phyloP scores from a whole-genome alignment of 768 basidiomycete species.

The Boletus rufocinnamomeus region DNA sequence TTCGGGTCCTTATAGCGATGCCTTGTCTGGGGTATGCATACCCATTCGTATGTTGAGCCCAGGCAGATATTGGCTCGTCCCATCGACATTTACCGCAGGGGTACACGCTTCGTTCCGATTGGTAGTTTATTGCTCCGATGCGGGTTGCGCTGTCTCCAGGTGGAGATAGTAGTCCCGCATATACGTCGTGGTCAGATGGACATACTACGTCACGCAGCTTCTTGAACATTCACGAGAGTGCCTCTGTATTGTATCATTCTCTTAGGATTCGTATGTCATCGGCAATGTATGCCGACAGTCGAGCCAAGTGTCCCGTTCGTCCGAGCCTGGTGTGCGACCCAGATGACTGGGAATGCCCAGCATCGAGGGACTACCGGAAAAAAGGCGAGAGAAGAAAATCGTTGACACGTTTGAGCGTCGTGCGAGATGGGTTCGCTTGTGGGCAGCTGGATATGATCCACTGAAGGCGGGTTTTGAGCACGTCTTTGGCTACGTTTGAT shows the following conservation, averaged over 20 bases:
- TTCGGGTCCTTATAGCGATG: slow-evolving; percentile 81
- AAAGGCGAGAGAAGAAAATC: slow-evolving; percentile 62
- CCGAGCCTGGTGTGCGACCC: background rate
- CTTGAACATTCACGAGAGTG: background rate
- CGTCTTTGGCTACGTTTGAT: slow-evolving; percentile 48
- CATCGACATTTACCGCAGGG: slow-evolving; percentile 71
- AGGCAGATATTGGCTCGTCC: slow-evolving; percentile 73
- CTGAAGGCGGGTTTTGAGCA: slow-evolving; percentile 74
- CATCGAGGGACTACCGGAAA: background rate
- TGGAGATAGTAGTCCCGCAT: background rate
- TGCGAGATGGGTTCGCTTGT: slow-evolving; percentile 79
- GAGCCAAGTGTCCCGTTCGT: background rate
- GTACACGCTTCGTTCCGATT: slow-evolving; percentile 58
- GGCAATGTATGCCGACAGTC: background rate
- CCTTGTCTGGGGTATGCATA: slow-evolving; percentile 69
- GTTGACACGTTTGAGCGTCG: slow-evolving; percentile 78
- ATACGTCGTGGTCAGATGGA: background rate
- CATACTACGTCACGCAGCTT: background rate
- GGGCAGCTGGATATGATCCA: slow-evolving; percentile 82
- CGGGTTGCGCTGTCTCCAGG: slow-evolving; percentile 27
- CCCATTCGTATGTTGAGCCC: slow-evolving; percentile 48
- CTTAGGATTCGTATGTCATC: background rate
- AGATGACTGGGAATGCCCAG: background rate
- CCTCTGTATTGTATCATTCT: background rate
- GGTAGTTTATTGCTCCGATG: slow-evolving; percentile 55